phyloP scores from a whole-genome alignment of 495 filamentous ascomycete genomes.

The Acidiella bohemica region DNA sequence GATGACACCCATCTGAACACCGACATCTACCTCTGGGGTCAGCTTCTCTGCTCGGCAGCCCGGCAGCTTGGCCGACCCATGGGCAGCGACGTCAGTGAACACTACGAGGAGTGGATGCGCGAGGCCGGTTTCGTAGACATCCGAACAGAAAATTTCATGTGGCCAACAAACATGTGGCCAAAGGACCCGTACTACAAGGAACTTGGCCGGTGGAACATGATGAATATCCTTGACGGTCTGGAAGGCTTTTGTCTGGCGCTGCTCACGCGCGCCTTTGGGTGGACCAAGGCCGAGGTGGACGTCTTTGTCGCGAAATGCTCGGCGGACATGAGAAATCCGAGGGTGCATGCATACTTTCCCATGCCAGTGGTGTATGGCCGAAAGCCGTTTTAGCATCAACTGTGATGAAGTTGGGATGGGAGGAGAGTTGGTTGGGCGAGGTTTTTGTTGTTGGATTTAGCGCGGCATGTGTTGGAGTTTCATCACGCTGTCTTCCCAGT shows the following conservation, averaged over 20 bases:
- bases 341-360: constrained; percentile 28
- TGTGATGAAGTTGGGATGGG: too few relatives aligned
- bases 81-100: constrained; percentile 10
- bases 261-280: constrained; percentile 20
- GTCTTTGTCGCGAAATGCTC: constrained; percentile 15
- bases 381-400: too few relatives aligned
- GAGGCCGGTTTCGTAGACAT: constrained; percentile 25
- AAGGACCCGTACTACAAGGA: constrained; percentile 21
- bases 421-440: too few relatives aligned
- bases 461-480: too few relatives aligned
- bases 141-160: constrained; percentile 19
- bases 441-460: too few relatives aligned
- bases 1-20: constrained; percentile 18
- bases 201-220: constrained; percentile 25
- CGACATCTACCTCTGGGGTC: constrained; percentile 18
- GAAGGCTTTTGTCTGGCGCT: constrained; percentile 24
- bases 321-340: constrained; percentile 14
- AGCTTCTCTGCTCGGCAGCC: constrained; percentile 19
- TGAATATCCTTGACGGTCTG: constrained; percentile 23
- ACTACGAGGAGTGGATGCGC: constrained; percentile 16
- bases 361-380: constrained; percentile 29
- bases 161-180: constrained; percentile 24
- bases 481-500: too few relatives aligned
- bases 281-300: constrained; percentile 20
- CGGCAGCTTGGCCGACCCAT: constrained; percentile 18